Conservation (phyloP, 805 yeast species). For the Candida railenensis region DNA sequence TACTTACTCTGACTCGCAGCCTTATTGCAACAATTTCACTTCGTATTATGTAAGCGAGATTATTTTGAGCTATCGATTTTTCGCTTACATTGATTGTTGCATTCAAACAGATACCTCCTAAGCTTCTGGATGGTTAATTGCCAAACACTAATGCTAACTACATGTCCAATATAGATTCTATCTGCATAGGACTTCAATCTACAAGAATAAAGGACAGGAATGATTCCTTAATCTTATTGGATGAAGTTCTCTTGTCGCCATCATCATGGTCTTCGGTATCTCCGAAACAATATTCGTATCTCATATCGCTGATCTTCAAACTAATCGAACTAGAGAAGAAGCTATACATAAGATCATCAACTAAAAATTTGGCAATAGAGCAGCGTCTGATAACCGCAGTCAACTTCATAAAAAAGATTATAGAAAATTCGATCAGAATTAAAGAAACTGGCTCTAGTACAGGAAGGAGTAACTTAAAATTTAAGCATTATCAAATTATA, state of each 20-base stretch:
- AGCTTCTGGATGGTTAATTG: too few relatives aligned
- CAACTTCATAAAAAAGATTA: conserved; percentile 25
- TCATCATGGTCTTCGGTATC: conserved; percentile 15
- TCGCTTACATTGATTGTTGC: background rate
- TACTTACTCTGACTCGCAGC: too few relatives aligned
- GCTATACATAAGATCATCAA: conserved; percentile 10
- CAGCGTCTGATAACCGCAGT: conserved; percentile 18
- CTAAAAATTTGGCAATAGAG: background rate
- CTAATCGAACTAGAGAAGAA: conserved; percentile 19
- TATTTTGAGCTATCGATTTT: too few relatives aligned
- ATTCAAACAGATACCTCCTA: too few relatives aligned
- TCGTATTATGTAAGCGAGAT: background rate
- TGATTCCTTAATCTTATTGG: conserved; percentile 38
- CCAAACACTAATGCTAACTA: background rate
- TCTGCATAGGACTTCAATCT: conserved; percentile 37
- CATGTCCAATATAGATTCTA: conserved; percentile 2
- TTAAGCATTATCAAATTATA: conserved; percentile 20
- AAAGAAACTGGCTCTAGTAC: background rate
- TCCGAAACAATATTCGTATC: conserved; percentile 13
- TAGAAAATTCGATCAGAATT: conserved; percentile 11
- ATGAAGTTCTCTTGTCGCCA: conserved; percentile 13
- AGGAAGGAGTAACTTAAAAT: conserved; percentile 14
- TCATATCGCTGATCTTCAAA: conserved; percentile 17
- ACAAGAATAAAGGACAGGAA: conserved; percentile 54
- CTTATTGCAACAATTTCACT: background rate